Base-by-base conservation (phyloP, 2,329 filamentous ascomycete genomes). In the Seiridium unicorne region DNA sequence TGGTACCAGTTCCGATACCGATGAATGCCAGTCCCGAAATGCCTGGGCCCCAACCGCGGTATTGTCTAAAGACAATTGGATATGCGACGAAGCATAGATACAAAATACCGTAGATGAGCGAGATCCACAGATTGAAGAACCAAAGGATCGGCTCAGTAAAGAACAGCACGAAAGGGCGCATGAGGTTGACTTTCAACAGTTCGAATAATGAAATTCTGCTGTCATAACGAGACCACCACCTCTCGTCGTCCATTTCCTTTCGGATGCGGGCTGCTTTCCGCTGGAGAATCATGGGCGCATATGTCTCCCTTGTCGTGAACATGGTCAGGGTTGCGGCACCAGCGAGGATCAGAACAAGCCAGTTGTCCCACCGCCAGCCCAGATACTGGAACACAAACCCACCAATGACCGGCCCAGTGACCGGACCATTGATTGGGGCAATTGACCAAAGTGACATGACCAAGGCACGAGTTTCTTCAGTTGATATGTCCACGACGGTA, bases 11-110 rank as follows among this genome's bases (percentile, higher is more conserved):
- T n/a, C 84, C 86, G 47, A 85, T 84, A 9, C 92, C 93, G 5
- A 89, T 68, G 73, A 96, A 97, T 1, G 92, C 84, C 2, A 97
- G 84, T 0, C 93, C 93, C 0, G 88, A 86, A 42, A 90, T 75
- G 1, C 90, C 88, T 0, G 89, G 80, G 2, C 81, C 81, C 93
- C 93, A 97, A 62, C 91, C 91, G 18, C 93, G 89, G 60, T 84
- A 72, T 46, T 89, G 79, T 9, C 82, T 80, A 74, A 95, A 97
- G 60, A 96, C 89, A 61, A 96, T 89, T 0, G 93, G 93, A 72
- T 96, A 96, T 10, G 91, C 92, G 13, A 96, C 89, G 77, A 97
- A 97, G 75, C 92, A 96, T 38, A 97, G 86, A 69, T 95, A 95
- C 1, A 97, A 80, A 46, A 96, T 92, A 18, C 88, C 91, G 72